phyloP scores from a whole-genome alignment of 2,329 filamentous ascomycete genomes.

The Coniochaeta sp. region DNA sequence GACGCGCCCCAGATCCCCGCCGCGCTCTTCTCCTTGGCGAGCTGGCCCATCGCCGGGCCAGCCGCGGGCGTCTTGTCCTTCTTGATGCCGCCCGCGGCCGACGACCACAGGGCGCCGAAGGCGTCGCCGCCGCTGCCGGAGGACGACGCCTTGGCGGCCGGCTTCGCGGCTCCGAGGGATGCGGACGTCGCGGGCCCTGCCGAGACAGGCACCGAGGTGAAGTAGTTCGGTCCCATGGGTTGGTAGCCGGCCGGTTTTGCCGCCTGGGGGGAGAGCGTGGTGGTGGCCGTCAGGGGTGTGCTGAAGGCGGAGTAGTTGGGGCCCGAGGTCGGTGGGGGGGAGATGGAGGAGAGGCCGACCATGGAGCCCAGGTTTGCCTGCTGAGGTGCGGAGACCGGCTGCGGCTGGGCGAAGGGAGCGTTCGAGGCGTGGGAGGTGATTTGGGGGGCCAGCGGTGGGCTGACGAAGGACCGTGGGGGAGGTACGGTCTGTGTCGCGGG shows the following conservation, averaged over 20 bases:
- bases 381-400: slow-evolving; percentile 78
- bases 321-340: slow-evolving; percentile 54
- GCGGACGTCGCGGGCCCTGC: slow-evolving; percentile 8
- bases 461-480: slow-evolving; percentile 32
- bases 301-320: slow-evolving; percentile 59
- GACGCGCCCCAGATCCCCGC: slow-evolving; percentile 88
- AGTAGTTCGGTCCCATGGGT: slow-evolving; percentile 84
- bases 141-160: slow-evolving; percentile 37
- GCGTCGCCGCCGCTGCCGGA: slow-evolving; percentile 61
- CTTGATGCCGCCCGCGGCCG: slow-evolving; percentile 66
- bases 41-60: slow-evolving; percentile 78
- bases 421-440: slow-evolving; percentile 46
- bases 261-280: slow-evolving; percentile 33
- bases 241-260: slow-evolving; percentile 61
- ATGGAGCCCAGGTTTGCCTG: slow-evolving; percentile 74
- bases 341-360: slow-evolving; percentile 72
- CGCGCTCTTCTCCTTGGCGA: slow-evolving; percentile 96
- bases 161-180: slow-evolving; percentile 32
- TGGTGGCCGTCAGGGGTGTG: slow-evolving; percentile 30
- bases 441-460: slow-evolving; percentile 35
- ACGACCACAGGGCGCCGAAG: slow-evolving; percentile 82
- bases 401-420: slow-evolving; percentile 70
- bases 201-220: slow-evolving; percentile 63
- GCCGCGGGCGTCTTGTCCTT: slow-evolving; percentile 54
- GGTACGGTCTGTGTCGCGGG: slow-evolving; percentile 41